Percentiles rank a stretch among this genome's conserved stretches.
phyloP scores from a whole-genome alignment of 495 filamentous ascomycete genomes.

The Aspergillus bertholletiae region DNA sequence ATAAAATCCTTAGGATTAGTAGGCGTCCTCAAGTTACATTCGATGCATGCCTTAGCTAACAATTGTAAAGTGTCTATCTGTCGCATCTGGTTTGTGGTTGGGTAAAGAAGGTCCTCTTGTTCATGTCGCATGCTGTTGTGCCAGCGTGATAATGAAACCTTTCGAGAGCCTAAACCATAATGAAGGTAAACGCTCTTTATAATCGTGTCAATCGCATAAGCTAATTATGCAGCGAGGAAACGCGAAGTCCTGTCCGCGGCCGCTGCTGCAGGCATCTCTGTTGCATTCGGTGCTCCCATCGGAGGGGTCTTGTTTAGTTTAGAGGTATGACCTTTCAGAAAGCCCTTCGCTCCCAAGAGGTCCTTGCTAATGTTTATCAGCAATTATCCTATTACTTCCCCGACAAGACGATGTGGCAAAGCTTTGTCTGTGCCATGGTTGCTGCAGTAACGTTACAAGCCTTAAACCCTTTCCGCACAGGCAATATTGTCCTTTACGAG shows the following conservation, averaged over 20 bases:
- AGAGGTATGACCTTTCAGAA: conserved; percentile 51
- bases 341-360: not conserved
- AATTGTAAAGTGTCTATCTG: conserved; percentile 70
- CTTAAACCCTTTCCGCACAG: conserved; percentile 90
- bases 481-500: conserved; percentile 95
- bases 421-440: conserved; percentile 97
- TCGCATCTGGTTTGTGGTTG: conserved; percentile 96
- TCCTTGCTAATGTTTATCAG: conserved; percentile 25
- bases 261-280: conserved; percentile 90
- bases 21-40: conserved; percentile 20
- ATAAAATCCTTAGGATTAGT: conserved; percentile 92
- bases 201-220: not conserved
- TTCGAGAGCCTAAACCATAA: conserved; percentile 81
- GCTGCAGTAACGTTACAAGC: conserved; percentile 91
- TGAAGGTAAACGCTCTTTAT: conserved; percentile 62
- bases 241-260: conserved; percentile 93
- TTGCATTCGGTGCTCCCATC: conserved; percentile 96
- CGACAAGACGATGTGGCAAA: conserved; percentile 99
- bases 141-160: conserved; percentile 90
- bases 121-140: conserved; percentile 96
- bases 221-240: conserved; percentile 68
- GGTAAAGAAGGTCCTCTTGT: conserved; percentile 97
- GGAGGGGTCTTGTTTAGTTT: conserved; percentile 91
- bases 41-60: conserved; percentile 10
- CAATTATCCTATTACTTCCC: conserved; percentile 98